Base-by-base conservation (phyloP, 2,329 filamentous ascomycete genomes). In the Ceratocystis lukuohia region DNA sequence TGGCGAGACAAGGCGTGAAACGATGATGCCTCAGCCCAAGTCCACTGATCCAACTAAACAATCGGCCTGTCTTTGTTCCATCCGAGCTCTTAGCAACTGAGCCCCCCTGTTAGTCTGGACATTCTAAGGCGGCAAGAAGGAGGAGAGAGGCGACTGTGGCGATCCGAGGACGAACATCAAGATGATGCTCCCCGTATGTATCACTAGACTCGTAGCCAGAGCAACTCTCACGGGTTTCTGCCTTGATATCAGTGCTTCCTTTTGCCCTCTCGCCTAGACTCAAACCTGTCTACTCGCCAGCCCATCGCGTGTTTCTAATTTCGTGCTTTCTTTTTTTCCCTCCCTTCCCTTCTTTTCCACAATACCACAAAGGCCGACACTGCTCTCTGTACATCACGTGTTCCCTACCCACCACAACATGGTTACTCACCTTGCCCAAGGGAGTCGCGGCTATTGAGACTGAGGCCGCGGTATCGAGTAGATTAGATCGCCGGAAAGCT, bases 391-490 rank as follows among this genome's bases (percentile, higher is more conserved):
- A 22, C 20, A n/a, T n/a, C n/a, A n/a, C n/a, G n/a, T 20, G 20
- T 1, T 1, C 22, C 22, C 22, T 25, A n/a, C n/a, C n/a, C n/a
- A n/a, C 48, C 48, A 53, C 25, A 53, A 53, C 22, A 20, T 53
- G 48, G 48, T 53, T 53, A 53, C 48, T 25, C 25, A 6, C 45
- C 15, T 53, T 65, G n/a, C 22, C 37, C 62, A 65, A 62, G 56
- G 62, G 61, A 33, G 66, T 41, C 53, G 66, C 61, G 66, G 62
- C 62, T 65, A 44, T 46, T 67, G 66, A 67, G 66, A 67, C 62
- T 61, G 8, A 56, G 20, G 37, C 66, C 66, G 62, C 62, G 66
- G 66, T 67, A 67, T 67, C 66, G 66, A 67, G 66, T 67, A 67
- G 66, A 67, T 67, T 67, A 33, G 46, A 65, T 65, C 65, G 57